Conservation (phyloP, 805 yeast species). For the Myxozyma nipponensis region DNA sequence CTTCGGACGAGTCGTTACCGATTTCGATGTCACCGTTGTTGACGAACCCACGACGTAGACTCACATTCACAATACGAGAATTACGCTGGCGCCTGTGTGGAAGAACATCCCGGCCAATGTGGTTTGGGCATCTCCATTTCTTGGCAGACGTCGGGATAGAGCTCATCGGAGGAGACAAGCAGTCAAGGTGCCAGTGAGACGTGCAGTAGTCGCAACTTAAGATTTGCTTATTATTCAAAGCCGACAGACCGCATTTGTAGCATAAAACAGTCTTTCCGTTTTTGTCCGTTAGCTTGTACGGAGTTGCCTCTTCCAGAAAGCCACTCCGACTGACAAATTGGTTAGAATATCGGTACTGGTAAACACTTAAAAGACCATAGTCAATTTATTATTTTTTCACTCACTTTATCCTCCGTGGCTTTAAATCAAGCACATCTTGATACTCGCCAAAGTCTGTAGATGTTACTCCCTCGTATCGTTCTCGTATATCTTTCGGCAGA, state of each 20-base stretch:
- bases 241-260: slow-evolving; percentile 70
- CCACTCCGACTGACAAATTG: slow-evolving; percentile 35
- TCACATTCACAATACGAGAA: slow-evolving; percentile 53
- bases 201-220: slow-evolving; percentile 81
- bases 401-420: slow-evolving; percentile 21
- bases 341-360: slow-evolving; percentile 29
- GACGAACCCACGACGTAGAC: slow-evolving; percentile 48
- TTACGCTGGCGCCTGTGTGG: slow-evolving; percentile 44
- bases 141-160: slow-evolving; percentile 66
- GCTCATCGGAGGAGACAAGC: slow-evolving; percentile 71
- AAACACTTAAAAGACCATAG: too few relatives aligned
- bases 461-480: slow-evolving; percentile 65
- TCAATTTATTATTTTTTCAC: background rate
- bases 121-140: slow-evolving; percentile 92
- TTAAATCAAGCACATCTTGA: slow-evolving; percentile 41
- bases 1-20: slow-evolving; percentile 42
- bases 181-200: slow-evolving; percentile 83
- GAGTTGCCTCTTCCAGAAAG: slow-evolving; percentile 52
- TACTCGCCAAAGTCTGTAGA: slow-evolving; percentile 71
- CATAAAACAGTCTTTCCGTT: slow-evolving; percentile 69
- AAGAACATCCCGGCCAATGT: slow-evolving; percentile 43
- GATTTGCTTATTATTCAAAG: slow-evolving; percentile 53
- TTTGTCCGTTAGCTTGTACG: slow-evolving; percentile 62
- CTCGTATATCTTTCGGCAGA: slow-evolving; percentile 66
- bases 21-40: slow-evolving; percentile 62